Evolutionary conservation across 441 rosid species (phyloP).

Genomic region (Brassica hybrid): DNA sequence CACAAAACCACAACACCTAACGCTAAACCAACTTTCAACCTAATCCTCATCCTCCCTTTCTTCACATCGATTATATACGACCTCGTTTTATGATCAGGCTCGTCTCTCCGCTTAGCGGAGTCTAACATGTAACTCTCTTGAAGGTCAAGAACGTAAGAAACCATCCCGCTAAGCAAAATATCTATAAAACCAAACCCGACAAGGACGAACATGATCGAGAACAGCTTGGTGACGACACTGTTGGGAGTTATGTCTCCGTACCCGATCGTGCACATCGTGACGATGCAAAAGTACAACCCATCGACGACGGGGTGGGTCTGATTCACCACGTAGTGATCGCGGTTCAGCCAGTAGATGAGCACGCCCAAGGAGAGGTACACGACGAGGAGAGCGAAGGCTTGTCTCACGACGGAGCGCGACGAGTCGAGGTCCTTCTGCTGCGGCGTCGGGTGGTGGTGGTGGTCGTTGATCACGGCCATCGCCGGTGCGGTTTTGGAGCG

Average conservation of each 20-base stretch:
- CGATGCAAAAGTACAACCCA: conserved; percentile 90
- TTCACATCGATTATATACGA: conserved; percentile 82
- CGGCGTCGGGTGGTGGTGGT: conserved; percentile 36
- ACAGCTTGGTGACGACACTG: conserved; percentile 72
- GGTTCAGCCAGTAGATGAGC: conserved; percentile 70
- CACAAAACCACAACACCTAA: conserved; percentile 86
- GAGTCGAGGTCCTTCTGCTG: conserved; percentile 45
- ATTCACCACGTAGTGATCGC: conserved; percentile 55
- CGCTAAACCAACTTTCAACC: conserved; percentile 94
- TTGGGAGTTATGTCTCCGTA: conserved; percentile 93
- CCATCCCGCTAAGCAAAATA: conserved; percentile 87
- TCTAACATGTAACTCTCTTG: conserved; percentile 84
- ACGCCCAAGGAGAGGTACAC: conserved; percentile 81
- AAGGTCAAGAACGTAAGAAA: conserved; percentile 84
- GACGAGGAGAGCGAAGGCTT: conserved; percentile 64
- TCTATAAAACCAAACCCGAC: conserved; percentile 90
- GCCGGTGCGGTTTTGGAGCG: conserved; percentile 83
- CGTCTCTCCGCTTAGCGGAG: conserved; percentile 48
- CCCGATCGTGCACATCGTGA: conserved; percentile 97
- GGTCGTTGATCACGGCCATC: conserved; percentile 68
- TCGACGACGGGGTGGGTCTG: conserved; percentile 92
- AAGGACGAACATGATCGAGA: conserved; percentile 84
- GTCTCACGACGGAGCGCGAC: conserved; percentile 54
- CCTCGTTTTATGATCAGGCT: conserved; percentile 38
- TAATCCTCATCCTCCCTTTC: conserved; percentile 96